Conservation (phyloP, 768 basidiomycete genomes). For the Tulasnella sp. region DNA sequence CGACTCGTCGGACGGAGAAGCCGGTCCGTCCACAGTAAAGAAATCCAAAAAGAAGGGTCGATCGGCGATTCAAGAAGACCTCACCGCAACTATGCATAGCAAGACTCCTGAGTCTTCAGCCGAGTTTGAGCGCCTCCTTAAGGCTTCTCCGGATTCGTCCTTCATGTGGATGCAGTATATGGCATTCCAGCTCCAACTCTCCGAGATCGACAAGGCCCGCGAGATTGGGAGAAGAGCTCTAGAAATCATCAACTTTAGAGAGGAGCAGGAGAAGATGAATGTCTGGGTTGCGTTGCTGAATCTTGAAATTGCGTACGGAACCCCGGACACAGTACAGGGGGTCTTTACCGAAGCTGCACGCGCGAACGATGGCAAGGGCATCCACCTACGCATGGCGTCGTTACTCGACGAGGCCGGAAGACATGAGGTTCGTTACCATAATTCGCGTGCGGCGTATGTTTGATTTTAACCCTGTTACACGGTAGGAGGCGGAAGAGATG, state of each 20-base stretch:
- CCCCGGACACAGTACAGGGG: conserved; percentile 69
- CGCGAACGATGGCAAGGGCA: conserved; percentile 87
- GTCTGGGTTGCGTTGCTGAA: conserved; percentile 97
- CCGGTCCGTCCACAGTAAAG: conserved; percentile 38
- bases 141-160: conserved; percentile 94
- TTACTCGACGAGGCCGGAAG: conserved; percentile 85
- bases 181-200: conserved; percentile 97
- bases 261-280: conserved; percentile 93
- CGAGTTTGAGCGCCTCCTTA: conserved; percentile 89
- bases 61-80: conserved; percentile 64
- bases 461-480: background rate
- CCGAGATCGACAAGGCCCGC: conserved; percentile 91
- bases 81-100: conserved; percentile 83
- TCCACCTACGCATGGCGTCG: conserved; percentile 77
- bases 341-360: conserved; percentile 86
- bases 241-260: conserved; percentile 85
- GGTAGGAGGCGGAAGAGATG: conserved; percentile 88
- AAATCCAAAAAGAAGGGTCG: conserved; percentile 55
- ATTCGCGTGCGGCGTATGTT: background rate
- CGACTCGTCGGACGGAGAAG: conserved; percentile 40
- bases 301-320: conserved; percentile 89
- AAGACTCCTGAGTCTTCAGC: conserved; percentile 84
- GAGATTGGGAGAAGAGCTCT: conserved; percentile 81
- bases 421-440: conserved; percentile 51
- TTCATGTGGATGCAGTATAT: conserved; percentile 99